These are phyloP conservation scores for Cornus suecica DNA, from an alignment of 148 eudicot species.

Conservation along the genomic window DNA sequence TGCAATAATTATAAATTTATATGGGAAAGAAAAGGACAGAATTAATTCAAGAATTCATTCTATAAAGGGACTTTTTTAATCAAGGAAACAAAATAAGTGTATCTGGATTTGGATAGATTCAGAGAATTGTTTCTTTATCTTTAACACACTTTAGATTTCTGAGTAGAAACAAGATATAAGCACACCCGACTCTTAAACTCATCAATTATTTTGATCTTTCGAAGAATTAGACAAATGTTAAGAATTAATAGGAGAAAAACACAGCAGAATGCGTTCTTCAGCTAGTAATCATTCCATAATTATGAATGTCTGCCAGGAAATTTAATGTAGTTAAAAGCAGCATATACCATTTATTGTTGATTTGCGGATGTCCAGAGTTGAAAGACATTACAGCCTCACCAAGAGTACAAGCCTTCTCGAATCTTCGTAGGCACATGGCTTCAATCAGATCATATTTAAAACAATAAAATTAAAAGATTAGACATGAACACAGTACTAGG, in stretches of 20 bases:
- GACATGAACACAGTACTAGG: neutral
- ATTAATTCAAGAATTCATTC: neutral
- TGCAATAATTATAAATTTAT: neutral
- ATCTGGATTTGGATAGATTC: neutral
- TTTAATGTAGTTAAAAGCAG: neutral
- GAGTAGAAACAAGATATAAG: neutral
- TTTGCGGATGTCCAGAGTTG: conserved; percentile 58
- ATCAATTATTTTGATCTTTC: neutral
- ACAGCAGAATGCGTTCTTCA: neutral
- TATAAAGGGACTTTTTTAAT: neutral
- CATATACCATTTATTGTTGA: conserved; percentile 79
- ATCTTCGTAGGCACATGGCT: conserved; percentile 89
- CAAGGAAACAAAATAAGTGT: neutral
- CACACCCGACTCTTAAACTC: neutral
- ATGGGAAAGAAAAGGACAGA: neutral
- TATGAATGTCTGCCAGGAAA: neutral
- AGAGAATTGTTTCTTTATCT: neutral
- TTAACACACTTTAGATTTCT: neutral
- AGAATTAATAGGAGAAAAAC: neutral
- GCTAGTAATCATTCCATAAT: neutral
- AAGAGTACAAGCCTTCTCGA: conserved; percentile 55
- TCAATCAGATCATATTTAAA: conserved; percentile 20
- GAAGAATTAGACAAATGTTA: neutral
- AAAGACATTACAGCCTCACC: conserved; percentile 75
- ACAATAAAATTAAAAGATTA: neutral